Evolutionary conservation across 163 green algal genomes (phyloP), one percentile per base, ranked within the genome.

Genomic region (Chlamydomonas reinhardtii): DNA sequence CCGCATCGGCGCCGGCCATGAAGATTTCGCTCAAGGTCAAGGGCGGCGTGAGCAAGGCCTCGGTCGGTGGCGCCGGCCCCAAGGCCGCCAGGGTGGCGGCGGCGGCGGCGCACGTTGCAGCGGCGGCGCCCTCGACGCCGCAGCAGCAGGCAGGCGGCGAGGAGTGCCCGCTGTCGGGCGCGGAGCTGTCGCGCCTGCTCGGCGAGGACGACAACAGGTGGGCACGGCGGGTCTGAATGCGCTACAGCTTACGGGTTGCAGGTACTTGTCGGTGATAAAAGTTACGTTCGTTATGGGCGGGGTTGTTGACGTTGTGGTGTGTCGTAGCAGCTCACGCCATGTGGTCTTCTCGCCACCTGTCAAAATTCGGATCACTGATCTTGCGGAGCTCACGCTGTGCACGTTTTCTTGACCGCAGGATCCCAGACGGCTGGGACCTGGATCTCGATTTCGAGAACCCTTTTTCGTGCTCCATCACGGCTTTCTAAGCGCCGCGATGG

Each of bases 171-270:
- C 80, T 86, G 15, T 73, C 70, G 8, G 80, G 70, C 11, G 80
- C 80, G 0, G 80, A 86, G 27, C 69, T 86, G 69, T 86, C 80
- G 35, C 80, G 69, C 20, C 80, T 86, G 20, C 80, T 86, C 2
- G 80, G 80, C 48, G 80, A 86, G 56, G 80, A 86, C 37, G 80
- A 86, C 34, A 86, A 86, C 80, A 43, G 80, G 80, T 86, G 52
- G 5, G 76, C 14, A 4, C n/a, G n/a, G 43, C 9, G 62, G 24
- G 22, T 4, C 62, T 32, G 62, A 2, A 3, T 69, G 62, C 14
- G 70, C 20, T 59, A 35, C 6, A 11, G 43, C 54, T 5, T n/a
- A n/a, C n/a, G n/a, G n/a, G n/a, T n/a, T n/a, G n/a, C n/a, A n/a
- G n/a, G n/a, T n/a, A n/a, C n/a, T n/a, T n/a, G n/a, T n/a, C n/a